phyloP scores from a whole-genome alignment of 2,329 filamentous ascomycete genomes.

The Nemania sp. region DNA sequence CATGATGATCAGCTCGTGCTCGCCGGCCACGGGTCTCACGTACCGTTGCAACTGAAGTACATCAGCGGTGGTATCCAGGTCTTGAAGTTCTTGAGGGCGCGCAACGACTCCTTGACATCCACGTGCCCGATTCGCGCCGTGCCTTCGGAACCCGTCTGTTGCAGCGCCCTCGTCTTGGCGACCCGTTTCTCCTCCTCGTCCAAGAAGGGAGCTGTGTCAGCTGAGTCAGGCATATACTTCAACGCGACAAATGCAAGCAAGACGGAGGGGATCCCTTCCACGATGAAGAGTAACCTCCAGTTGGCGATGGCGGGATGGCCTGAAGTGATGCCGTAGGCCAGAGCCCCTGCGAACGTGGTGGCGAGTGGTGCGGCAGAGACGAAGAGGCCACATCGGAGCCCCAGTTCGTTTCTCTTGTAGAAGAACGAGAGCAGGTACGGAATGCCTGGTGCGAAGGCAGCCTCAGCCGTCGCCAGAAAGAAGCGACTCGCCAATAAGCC shows the following conservation, averaged over 20 bases:
- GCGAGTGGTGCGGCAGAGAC: slow-evolving; percentile 62
- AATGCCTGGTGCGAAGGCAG: slow-evolving; percentile 41
- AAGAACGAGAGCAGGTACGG: slow-evolving; percentile 45
- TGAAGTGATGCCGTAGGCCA: slow-evolving; percentile 71
- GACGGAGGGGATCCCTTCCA: slow-evolving; percentile 44
- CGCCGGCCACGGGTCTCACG: slow-evolving; percentile 20
- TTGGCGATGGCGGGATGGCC: slow-evolving; percentile 58
- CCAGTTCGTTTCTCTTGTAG: slow-evolving; percentile 50
- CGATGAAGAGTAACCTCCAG: slow-evolving; percentile 43
- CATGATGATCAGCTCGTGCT: slow-evolving; percentile 59
- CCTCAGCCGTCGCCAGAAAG: slow-evolving; percentile 41
- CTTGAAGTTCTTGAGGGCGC: slow-evolving; percentile 52
- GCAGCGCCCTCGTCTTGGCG: slow-evolving; percentile 56
- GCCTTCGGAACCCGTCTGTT: slow-evolving; percentile 56
- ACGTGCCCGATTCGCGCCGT: slow-evolving; percentile 53
- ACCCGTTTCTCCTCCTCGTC: slow-evolving; percentile 61
- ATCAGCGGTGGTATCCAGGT: slow-evolving; percentile 53
- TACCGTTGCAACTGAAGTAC: slow-evolving; percentile 49
- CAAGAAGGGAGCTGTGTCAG: slow-evolving; percentile 58
- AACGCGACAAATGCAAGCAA: slow-evolving; percentile 40
- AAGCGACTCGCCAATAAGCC: slow-evolving; percentile 41
- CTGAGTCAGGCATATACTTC: slow-evolving; percentile 48
- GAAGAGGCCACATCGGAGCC: slow-evolving; percentile 44
- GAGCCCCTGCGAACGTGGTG: slow-evolving; percentile 70
- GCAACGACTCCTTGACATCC: slow-evolving; percentile 51